Conservation (phyloP, 768 basidiomycete genomes). For the Calocybe cyanea region DNA sequence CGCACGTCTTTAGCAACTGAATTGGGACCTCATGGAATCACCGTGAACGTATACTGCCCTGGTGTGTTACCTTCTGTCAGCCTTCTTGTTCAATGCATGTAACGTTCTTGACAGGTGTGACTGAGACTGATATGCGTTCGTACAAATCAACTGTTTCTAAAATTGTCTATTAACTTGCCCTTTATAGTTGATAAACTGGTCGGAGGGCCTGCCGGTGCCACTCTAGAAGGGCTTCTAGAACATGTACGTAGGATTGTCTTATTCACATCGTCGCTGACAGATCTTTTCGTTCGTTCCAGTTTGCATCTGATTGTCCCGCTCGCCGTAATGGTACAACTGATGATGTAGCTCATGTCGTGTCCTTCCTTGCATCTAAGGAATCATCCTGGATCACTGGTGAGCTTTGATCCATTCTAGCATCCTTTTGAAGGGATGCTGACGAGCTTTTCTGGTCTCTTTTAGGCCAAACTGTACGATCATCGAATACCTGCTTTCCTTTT, state of each 20-base stretch:
- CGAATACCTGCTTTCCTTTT: no score
- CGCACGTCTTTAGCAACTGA: conserved; percentile 18
- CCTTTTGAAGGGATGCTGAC: no score
- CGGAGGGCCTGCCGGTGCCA: no score
- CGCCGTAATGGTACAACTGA: conserved; percentile 21
- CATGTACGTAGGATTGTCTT: no score
- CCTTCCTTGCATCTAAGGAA: conserved; percentile 32
- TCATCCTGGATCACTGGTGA: conserved; percentile 30
- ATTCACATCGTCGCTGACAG: background rate
- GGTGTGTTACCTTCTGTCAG: conserved; percentile 4
- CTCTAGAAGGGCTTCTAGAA: no score
- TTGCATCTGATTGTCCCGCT: background rate
- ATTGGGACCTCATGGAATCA: conserved; percentile 17
- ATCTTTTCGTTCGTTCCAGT: background rate
- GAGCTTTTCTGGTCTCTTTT: no score
- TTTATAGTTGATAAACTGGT: no score
- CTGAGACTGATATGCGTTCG: background rate
- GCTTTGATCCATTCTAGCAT: background rate
- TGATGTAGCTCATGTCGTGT: conserved; percentile 33
- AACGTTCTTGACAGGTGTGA: background rate
- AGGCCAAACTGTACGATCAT: no score
- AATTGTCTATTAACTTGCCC: no score
- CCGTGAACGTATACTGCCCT: conserved; percentile 22
- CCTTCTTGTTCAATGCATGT: no score
- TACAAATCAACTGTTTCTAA: background rate